phyloP scores from a whole-genome alignment of 164 flowering plant species.

The Sedum album region DNA sequence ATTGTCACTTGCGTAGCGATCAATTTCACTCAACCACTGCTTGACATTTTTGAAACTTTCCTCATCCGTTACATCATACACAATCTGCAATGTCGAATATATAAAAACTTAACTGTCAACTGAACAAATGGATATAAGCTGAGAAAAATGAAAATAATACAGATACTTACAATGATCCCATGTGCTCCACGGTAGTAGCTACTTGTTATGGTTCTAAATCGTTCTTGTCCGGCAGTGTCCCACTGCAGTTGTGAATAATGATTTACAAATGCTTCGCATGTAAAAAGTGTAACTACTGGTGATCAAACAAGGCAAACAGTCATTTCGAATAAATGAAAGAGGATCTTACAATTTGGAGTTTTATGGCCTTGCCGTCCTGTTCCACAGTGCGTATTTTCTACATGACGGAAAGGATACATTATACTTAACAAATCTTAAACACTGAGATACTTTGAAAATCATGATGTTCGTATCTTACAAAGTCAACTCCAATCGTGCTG shows the following conservation, averaged over 20 bases:
- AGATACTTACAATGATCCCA: slow-evolving; percentile 58
- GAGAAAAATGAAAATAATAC: background rate
- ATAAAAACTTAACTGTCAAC: background rate
- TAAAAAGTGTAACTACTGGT: too few relatives aligned
- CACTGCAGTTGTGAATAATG: slow-evolving; percentile 25
- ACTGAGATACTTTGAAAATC: background rate
- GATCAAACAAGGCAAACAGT: background rate
- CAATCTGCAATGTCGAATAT: background rate
- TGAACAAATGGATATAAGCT: background rate
- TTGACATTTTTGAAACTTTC: slow-evolving; percentile 10
- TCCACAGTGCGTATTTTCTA: slow-evolving; percentile 67
- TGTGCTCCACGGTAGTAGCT: slow-evolving; percentile 79
- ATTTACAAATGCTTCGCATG: background rate
- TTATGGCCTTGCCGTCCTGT: slow-evolving; percentile 55
- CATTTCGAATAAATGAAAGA: background rate
- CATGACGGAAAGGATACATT: slow-evolving; percentile 7
- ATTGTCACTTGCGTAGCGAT: slow-evolving; percentile 6
- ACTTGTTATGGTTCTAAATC: slow-evolving; percentile 74
- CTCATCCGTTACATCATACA: slow-evolving; percentile 8
- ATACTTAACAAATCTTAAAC: background rate
- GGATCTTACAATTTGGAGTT: slow-evolving; percentile 58
- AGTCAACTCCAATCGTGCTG: slow-evolving; percentile 72
- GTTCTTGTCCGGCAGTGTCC: slow-evolving; percentile 84
- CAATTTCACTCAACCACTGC: slow-evolving; percentile 9
- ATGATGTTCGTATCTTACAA: slow-evolving; percentile 28